phyloP scores from a whole-genome alignment of 768 basidiomycete species.

The Dacryopinax spathularia region DNA sequence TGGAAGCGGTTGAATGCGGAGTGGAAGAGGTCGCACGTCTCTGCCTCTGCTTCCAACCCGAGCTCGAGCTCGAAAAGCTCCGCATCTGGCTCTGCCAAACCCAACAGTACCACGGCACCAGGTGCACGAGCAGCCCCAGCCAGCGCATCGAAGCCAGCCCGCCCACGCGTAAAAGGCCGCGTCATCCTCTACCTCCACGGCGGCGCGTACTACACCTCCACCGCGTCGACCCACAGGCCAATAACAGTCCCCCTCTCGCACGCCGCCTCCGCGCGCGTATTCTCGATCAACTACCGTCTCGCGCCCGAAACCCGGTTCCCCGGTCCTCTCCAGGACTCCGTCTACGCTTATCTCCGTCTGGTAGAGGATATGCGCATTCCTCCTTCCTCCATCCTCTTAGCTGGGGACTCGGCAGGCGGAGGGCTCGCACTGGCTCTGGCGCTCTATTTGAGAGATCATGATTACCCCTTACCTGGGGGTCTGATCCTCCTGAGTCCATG shows the following conservation, averaged over 20 bases:
- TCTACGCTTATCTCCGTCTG: constrained; percentile 73
- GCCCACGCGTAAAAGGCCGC: constrained; percentile 37
- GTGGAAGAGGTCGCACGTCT: constrained; percentile 47
- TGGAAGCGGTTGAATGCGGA: constrained; percentile 80
- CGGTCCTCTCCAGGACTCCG: constrained; percentile 73
- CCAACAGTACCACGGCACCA: neutral
- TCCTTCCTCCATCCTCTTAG: constrained; percentile 74
- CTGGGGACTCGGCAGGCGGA: constrained; percentile 88
- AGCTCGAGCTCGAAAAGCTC: too few relatives aligned
- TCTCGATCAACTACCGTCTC: constrained; percentile 86
- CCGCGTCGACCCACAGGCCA: constrained; percentile 76
- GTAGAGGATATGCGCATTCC: constrained; percentile 80
- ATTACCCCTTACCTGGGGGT: constrained; percentile 68
- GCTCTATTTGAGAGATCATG: constrained; percentile 90
- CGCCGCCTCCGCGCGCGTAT: constrained; percentile 75
- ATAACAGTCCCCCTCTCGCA: constrained; percentile 86
- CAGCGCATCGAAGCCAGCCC: neutral
- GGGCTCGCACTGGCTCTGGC: constrained; percentile 70
- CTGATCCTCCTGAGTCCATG: constrained; percentile 87
- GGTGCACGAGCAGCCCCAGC: neutral
- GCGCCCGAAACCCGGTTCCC: constrained; percentile 94
- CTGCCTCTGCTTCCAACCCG: too few relatives aligned
- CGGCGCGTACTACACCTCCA: constrained; percentile 86
- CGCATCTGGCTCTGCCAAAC: neutral
- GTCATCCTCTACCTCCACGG: constrained; percentile 92